Base-by-base conservation (phyloP, 768 basidiomycete genomes). In the Lanmaoa rubissima region DNA sequence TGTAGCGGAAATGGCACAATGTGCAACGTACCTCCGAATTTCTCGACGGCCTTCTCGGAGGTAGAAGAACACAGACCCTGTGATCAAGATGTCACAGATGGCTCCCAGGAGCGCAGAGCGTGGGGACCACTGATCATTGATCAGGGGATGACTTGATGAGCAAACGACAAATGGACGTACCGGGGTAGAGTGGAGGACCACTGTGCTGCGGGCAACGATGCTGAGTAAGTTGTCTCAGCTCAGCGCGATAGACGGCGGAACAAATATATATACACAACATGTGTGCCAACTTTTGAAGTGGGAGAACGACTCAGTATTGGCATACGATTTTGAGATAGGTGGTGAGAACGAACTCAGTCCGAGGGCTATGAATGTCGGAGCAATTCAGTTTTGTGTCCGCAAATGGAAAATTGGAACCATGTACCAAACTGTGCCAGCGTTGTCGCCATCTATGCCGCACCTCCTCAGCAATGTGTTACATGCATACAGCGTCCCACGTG, bases 51-150 rank as follows among this genome's bases (percentile, higher is more conserved):
- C 53, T 32, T 38, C 61, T 19, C 65, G 61, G 49, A 65, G 58
- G 28, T 66, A 65, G 34, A 66, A 66, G 24, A 63, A 60, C 9
- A 60, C 61, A 12, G 64, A 63, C 2, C 54, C 65, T 6, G 64
- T 63, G 13, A 65, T 65, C 31, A 65, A 9, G 26, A 55, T 1
- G 38, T 65, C 64, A 43, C 61, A 54, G 11, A 48, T 40, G 10
- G 47, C 64, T 10, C 53, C 51, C 11, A 62, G 17, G 24, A 47
- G 35, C 6, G 63, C 92, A 0, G 61, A 59, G 24, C 60, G 51
- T 28, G 55, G 60, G 3, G 60, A 61, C 61, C 61, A 61, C 61
- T 61, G 38, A 26, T 14, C 13, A 19, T 10, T 13, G 35, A 11
- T 51, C 4, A n/a, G 9, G 21, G 3, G 2, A 39, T 26, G 32